phyloP scores from a whole-genome alignment of 2,329 filamentous ascomycete genomes.

The Penicillium vulpinum region DNA sequence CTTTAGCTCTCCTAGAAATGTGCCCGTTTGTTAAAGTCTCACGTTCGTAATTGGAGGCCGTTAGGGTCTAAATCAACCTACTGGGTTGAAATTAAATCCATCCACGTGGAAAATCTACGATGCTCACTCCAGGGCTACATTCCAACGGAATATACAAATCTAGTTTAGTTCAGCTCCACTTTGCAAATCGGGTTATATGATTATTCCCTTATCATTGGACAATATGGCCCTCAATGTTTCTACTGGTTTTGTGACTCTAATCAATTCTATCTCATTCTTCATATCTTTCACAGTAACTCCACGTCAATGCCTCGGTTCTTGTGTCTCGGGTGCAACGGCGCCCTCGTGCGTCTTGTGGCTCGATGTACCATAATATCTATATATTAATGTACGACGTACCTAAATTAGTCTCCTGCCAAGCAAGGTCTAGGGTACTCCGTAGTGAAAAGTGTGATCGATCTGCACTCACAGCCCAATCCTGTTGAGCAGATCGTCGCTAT shows the following conservation, averaged over 20 bases:
- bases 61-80: neutral
- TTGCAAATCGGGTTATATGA: neutral
- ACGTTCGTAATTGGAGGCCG: no score
- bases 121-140: no score
- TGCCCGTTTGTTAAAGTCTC: no score
- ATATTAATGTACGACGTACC: neutral
- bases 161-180: neutral
- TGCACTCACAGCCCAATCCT: neutral
- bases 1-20: neutral
- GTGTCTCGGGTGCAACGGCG: neutral
- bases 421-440: neutral
- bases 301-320: no score
- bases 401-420: neutral
- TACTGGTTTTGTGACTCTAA: neutral
- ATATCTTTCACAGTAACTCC: neutral
- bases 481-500: neutral
- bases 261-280: neutral
- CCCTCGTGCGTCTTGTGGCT: neutral
- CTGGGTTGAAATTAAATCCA: neutral
- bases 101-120: slow-evolving; percentile 4
- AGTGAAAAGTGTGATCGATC: neutral
- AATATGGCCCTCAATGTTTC: neutral
- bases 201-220: neutral
- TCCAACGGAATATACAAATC: slow-evolving; percentile 13
- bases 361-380: neutral